Conservation (phyloP, 2,329 filamentous ascomycete genomes). For the Aureobasidium melanogenum region DNA sequence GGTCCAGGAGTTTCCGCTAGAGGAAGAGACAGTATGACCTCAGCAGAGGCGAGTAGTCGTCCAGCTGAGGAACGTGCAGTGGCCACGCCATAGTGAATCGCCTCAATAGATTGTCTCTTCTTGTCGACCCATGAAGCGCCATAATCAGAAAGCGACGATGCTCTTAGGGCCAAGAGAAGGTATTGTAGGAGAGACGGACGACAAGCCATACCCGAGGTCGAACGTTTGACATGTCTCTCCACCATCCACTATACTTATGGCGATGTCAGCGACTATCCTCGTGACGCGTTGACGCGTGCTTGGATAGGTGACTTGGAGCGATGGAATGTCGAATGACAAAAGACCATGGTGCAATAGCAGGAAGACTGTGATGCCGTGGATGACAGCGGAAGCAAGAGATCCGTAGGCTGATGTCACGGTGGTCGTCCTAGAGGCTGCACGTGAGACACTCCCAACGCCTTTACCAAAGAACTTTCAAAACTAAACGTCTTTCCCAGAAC, state of each 20-base stretch:
- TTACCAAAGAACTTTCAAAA: not conserved
- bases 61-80: not conserved
- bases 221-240: conserved; percentile 3
- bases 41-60: not conserved
- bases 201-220: not conserved
- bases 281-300: not conserved
- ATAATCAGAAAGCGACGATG: not conserved
- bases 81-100: not conserved
- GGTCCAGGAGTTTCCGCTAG: not conserved
- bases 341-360: not conserved
- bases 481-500: not conserved
- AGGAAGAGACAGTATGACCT: not conserved
- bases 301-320: not conserved
- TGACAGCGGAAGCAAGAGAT: not conserved
- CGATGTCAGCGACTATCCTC: not conserved
- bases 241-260: not conserved
- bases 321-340: not conserved
- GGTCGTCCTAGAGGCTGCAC: not conserved
- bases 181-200: not conserved
- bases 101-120: not conserved
- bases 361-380: not conserved
- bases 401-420: not conserved
- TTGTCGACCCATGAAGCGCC: not conserved
- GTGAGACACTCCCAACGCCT: conserved; percentile 3
- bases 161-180: not conserved